Evolutionary conservation across 2,329 filamentous ascomycete genomes (phyloP), one percentile per base, ranked within the genome.

Genomic region (Aspergillus sp.): DNA sequence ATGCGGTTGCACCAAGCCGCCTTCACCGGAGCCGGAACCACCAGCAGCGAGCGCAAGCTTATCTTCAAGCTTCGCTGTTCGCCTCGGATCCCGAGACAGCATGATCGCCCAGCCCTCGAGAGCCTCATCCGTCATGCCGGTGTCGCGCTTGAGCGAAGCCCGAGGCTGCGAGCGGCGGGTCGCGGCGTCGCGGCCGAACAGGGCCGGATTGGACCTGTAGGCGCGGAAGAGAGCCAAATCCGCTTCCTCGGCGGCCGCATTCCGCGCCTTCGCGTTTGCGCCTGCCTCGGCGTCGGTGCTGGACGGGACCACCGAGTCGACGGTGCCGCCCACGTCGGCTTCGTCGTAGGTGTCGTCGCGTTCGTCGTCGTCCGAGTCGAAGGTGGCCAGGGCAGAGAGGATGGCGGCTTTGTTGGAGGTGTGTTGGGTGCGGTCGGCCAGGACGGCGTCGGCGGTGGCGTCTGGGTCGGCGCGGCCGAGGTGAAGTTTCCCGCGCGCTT

Each of bases 311-410:
- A 63, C 61, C 12, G 71, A 68, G 46, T 94, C 86, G 3, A 95
- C 78, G 0, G 83, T 84, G 14, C 89, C 88, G 22, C 91, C 91
- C 2, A 96, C 86, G 51, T 96, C 91, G 30, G 78, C 85, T 2
- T 80, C 77, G 49, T 98, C 91, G 53, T 98, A 98, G 0, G 89
- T 96, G 56, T 98, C 91, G 57, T 98, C 91, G 22, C 86, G 76
- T 63, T 98, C 91, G 55, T 98, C 91, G 45, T 96, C 91, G 48
- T 96, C 89, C 0, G 80, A 81, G 61, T 96, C 88, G 45, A 96
- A 95, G 1, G 81, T 74, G 11, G 86, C 85, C 2, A 96, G 74
- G 0, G 89, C 89, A 3, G 88, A 84, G 15, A 94, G 65, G 46
- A 95, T 94, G 8, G 86, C 81, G 0, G 86, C 84, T 62, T 93